Evolutionary conservation across 2,329 filamentous ascomycete genomes (phyloP).

Genomic region (Penicillium thymicola): DNA sequence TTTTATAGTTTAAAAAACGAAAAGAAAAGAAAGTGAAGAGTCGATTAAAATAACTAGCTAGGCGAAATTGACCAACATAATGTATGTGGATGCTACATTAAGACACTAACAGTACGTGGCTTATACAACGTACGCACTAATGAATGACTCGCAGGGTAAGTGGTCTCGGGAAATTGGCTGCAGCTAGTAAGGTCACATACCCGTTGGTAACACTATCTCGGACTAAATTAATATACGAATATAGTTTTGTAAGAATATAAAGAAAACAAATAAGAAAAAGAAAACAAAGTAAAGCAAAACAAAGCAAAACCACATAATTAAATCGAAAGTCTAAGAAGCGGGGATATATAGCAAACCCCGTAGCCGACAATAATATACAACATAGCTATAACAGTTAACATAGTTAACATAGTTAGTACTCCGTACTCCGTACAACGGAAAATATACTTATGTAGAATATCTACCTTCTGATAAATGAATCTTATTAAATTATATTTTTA

Average conservation of each 20-base stretch:
- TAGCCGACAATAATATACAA: neutral
- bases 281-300: neutral
- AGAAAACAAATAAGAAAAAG: neutral
- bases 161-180: slow-evolving; percentile 1
- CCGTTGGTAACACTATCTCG: neutral
- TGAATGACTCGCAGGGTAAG: slow-evolving; percentile 8
- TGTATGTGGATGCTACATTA: neutral
- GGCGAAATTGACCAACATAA: neutral
- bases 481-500: neutral
- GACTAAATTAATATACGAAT: neutral
- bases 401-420: too few species aligned
- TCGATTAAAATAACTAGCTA: too few species aligned
- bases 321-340: neutral
- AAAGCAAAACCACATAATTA: neutral
- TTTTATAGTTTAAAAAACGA: too few species aligned
- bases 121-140: neutral
- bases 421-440: too few species aligned
- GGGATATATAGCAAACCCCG: neutral
- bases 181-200: neutral
- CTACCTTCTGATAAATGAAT: neutral
- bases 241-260: neutral
- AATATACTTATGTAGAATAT: too few species aligned
- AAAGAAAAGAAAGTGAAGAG: neutral
- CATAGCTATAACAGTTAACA: too few species aligned
- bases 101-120: neutral